A percentile compares a stretch with the other conserved stretches of the same genome.
These are phyloP conservation scores for Prunella vulgaris DNA, from an alignment of 257 asterid genomes.

Conservation along the genomic window DNA sequence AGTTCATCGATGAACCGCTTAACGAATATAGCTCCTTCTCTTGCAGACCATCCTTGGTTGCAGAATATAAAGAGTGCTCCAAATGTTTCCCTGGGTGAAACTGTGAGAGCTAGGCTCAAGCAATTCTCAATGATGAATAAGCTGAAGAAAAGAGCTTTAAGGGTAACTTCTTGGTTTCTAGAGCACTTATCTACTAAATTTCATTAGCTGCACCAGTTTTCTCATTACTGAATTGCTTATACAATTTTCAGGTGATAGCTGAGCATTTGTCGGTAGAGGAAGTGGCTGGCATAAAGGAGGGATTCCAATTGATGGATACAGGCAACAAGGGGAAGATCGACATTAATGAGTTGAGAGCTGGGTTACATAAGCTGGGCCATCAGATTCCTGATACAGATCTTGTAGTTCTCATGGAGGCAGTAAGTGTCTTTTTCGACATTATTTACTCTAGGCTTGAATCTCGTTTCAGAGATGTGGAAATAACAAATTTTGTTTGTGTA, in stretches of 20 bases:
- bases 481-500: slow-evolving; percentile 16
- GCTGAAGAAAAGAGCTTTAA: slow-evolving; percentile 57
- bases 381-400: slow-evolving; percentile 60
- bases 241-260: slow-evolving; percentile 45
- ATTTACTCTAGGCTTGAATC: background rate
- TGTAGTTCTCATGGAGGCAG: slow-evolving; percentile 60
- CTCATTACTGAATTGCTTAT: slow-evolving; percentile 10
- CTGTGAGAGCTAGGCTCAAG: slow-evolving; percentile 56
- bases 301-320: slow-evolving; percentile 54
- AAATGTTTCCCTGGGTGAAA: slow-evolving; percentile 56
- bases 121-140: slow-evolving; percentile 67
- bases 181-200: background rate
- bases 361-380: slow-evolving; percentile 61
- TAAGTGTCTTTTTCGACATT: slow-evolving; percentile 26
- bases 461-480: background rate
- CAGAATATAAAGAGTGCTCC: slow-evolving; percentile 58
- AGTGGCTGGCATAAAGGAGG: slow-evolving; percentile 59
- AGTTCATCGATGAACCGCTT: slow-evolving; percentile 2
- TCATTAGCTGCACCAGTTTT: background rate
- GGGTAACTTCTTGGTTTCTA: slow-evolving; percentile 27
- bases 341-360: slow-evolving; percentile 51
- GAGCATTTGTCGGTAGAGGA: slow-evolving; percentile 63
- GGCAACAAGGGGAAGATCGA: slow-evolving; percentile 54
- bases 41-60: slow-evolving; percentile 63
- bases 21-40: slow-evolving; percentile 5